Base-by-base conservation (phyloP, 129 eudicot genomes). In the Flaveria bidentis region DNA sequence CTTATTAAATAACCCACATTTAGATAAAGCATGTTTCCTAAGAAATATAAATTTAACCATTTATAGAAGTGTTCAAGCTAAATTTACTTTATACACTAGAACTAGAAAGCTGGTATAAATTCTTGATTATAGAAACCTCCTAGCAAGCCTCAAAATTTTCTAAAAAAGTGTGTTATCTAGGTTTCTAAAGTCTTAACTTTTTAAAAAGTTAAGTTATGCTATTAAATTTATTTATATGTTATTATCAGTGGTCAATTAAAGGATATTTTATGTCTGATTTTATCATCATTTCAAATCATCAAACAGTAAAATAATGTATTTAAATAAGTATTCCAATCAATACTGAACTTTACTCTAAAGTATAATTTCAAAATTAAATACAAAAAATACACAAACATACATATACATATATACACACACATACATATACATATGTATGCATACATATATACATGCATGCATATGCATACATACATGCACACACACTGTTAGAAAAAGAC, bases 251-350 rank as follows among this genome's bases (percentile, higher is more conserved):
- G 33, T 75, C 63, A 63, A 75, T 74, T 45, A 44, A 11, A 16
- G 68, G 15, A 74, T 46, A 46, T 75, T 63, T 63, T 5, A 64
- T 75, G 72, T 28, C 45, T 17, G 47, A 20, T 63, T 63, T 44
- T 18, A 42, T 33, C 41, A 16, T 44, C 55, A 41, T 58, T 74
- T 44, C 47, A 45, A 42, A 58, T 11, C 70, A 58, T 23, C 16
- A 25, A 45, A 60, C 22, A 25, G 23, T 16, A 41, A 17, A 17
- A 12, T 49, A 5, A 11, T 70, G 36, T 70, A 30, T 55, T n/a
- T 53, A 53, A 72, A 26, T 55, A 33, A 53, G 7, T 22, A 11
- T 55, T 12, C 17, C 50, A 28, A 30, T 63, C 18, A 63, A 53
- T 52, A 72, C 76, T 56, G 5, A 52, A 28, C 7, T 8, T 58